Percentiles rank a stretch among this genome's conserved stretches.
Evolutionary conservation across 768 basidiomycete species (phyloP).

Genomic region (Tylopilus rubrobrunneus): DNA sequence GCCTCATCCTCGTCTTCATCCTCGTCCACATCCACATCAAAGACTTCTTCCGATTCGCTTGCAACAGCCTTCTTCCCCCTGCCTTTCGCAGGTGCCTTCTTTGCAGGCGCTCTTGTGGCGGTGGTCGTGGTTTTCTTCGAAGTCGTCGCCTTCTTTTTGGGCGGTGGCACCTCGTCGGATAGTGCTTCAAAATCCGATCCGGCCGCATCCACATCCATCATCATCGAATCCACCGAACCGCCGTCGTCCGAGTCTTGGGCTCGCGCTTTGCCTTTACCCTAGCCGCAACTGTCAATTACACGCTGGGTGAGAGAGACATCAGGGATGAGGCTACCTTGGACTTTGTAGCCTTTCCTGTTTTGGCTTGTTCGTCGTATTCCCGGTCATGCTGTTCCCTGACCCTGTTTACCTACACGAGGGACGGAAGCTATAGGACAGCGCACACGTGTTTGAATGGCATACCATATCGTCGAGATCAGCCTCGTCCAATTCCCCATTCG

Average conservation of each 20-base stretch:
- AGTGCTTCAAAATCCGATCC: slow-evolving; percentile 47
- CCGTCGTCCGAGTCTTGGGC: slow-evolving; percentile 50
- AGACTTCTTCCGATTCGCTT: slow-evolving; percentile 48
- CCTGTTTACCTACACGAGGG: slow-evolving; percentile 50
- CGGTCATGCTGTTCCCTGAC: slow-evolving; percentile 70
- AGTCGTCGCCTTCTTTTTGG: slow-evolving; percentile 40
- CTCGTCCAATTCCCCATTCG: slow-evolving; percentile 65
- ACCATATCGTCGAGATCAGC: slow-evolving; percentile 74
- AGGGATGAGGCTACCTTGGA: slow-evolving; percentile 38
- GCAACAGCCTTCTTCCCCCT: slow-evolving; percentile 52
- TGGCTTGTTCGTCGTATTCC: slow-evolving; percentile 49
- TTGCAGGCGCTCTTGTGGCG: slow-evolving; percentile 36
- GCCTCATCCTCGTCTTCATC: slow-evolving; percentile 43
- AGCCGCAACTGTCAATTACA: background rate
- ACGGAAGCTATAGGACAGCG: background rate
- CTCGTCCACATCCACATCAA: slow-evolving; percentile 55
- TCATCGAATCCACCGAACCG: slow-evolving; percentile 64
- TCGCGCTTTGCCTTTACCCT: slow-evolving; percentile 53
- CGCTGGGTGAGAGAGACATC: background rate
- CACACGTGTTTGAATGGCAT: slow-evolving; percentile 16
- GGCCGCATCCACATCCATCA: slow-evolving; percentile 64
- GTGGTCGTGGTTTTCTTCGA: slow-evolving; percentile 24
- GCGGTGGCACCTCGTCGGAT: slow-evolving; percentile 42
- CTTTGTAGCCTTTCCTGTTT: slow-evolving; percentile 36
- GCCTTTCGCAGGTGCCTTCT: slow-evolving; percentile 46